These are phyloP conservation scores for Quercus parvula DNA, from an alignment of 306 rosid genomes.

Conservation along the genomic window DNA sequence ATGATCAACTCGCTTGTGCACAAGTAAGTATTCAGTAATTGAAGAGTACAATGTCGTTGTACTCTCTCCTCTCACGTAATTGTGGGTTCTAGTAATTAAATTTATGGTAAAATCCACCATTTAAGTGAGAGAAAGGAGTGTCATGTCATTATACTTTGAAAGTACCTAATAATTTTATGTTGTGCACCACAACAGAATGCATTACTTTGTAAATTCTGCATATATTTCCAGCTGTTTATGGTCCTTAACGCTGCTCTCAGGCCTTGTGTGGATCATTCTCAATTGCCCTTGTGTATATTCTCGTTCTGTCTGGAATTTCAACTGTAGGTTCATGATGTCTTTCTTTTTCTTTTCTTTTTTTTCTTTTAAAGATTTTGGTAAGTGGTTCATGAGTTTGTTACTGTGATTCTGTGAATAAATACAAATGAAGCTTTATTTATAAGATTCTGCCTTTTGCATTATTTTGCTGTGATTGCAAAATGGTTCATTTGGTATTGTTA, in stretches of 20 bases:
- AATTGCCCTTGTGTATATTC: slow-evolving; percentile 47
- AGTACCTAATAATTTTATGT: too few relatives aligned
- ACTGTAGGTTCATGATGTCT: slow-evolving; percentile 25
- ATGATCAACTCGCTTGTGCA: slow-evolving; percentile 25
- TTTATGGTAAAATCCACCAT: too few relatives aligned
- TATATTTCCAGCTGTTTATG: slow-evolving; percentile 20
- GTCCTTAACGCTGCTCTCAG: slow-evolving; percentile 19
- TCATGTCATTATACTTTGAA: accelerated
- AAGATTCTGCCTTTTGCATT: neutral
- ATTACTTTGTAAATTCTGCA: slow-evolving; percentile 58
- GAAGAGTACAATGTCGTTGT: too few relatives aligned
- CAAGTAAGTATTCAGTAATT: neutral
- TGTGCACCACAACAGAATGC: slow-evolving; percentile 10
- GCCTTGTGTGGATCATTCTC: slow-evolving; percentile 29
- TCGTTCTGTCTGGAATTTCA: slow-evolving; percentile 21
- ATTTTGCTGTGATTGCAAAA: slow-evolving; percentile 1
- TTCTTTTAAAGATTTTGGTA: too few relatives aligned
- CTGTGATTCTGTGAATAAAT: slow-evolving; percentile 34
- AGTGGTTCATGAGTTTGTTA: slow-evolving; percentile 32
- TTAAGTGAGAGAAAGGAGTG: too few relatives aligned
- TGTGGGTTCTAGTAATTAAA: too few relatives aligned
- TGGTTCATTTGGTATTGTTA: slow-evolving; percentile 27
- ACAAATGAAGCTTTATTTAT: slow-evolving; percentile 20
- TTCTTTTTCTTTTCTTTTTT: too few relatives aligned
- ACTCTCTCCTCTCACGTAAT: too few relatives aligned